Base-by-base conservation (phyloP, 192 early-diverging fungal genomes). In the Mortierella antarctica region DNA sequence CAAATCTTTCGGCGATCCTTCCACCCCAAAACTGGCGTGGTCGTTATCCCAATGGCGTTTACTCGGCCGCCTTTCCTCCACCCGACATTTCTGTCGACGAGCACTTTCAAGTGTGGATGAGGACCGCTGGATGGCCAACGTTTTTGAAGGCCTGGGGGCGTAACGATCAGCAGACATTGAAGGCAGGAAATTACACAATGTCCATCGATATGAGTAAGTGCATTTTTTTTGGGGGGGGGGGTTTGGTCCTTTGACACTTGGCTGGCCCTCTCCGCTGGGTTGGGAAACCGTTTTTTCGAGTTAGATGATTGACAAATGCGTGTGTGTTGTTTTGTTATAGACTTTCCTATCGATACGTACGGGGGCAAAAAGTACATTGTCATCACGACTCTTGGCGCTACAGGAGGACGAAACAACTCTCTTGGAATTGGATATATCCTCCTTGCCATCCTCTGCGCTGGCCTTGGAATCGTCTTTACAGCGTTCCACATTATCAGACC, bases 361-460 rank as follows among this genome's bases (percentile, higher is more conserved):
- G 94, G 95, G 48, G 98, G 98, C 50, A 96, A 95, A 50, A 99
- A 99, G 82, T 93, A 94, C 2, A 85, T 99, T 62, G 96, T 99
- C 40, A 86, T 99, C 46, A 95, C 94, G 7, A 95, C 95, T 18
- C 89, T 93, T 2, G 97, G 96, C 40, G 91, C 98, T 67, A 84
- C 97, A 41, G 98, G 98, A 70, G 96, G 96, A 44, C 93, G 95
- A 64, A 99, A 99, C 83, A 90, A 95, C 21, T 98, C 97, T 83
- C 87, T 99, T 81, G 98, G 97, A 14, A 85, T 93, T 57, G 94
- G 95, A 7, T 99, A 95, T 83, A 95, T 99, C 54, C 89, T 91
- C 18, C 90, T 96, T 55, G 98, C 97, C 18, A 86, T 91, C 41
- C 68, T 98, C 50, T 97, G 96, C 79, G 94, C 95, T 69, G 77